A percentile compares a stretch with the other conserved stretches of the same genome.
These are phyloP conservation scores for Triticum monococcum DNA, from an alignment of 176 grass and related monocot species.

Conservation along the genomic window DNA sequence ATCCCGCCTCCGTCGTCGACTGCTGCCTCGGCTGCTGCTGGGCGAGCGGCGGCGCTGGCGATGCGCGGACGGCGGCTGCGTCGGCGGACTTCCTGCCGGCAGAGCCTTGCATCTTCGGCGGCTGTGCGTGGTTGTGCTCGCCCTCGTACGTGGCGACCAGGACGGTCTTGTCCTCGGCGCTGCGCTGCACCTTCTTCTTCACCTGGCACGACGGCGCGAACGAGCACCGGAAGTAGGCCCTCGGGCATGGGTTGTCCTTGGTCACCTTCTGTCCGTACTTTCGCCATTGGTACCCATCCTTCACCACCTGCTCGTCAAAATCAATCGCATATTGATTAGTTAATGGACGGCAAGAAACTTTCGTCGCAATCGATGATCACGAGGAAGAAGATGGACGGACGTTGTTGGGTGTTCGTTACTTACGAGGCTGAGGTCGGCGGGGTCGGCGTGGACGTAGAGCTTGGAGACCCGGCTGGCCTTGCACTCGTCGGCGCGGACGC, in stretches of 20 bases:
- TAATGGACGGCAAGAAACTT: not conserved
- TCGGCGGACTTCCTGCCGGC: not conserved
- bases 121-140: slow-evolving; percentile 74
- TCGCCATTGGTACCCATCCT: slow-evolving; percentile 89
- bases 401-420: slow-evolving; percentile 16
- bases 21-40: not conserved
- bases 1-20: not conserved
- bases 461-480: slow-evolving; percentile 53
- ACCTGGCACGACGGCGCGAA: slow-evolving; percentile 77
- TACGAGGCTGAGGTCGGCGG: slow-evolving; percentile 66
- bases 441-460: slow-evolving; percentile 51
- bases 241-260: slow-evolving; percentile 85
- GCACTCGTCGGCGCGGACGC: slow-evolving; percentile 32
- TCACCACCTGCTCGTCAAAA: slow-evolving; percentile 53
- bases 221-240: slow-evolving; percentile 87
- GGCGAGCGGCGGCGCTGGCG: not conserved
- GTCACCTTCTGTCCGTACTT: slow-evolving; percentile 99
- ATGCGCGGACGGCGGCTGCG: not conserved
- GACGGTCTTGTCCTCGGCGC: slow-evolving; percentile 59
- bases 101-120: slow-evolving; percentile 25
- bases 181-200: slow-evolving; percentile 99
- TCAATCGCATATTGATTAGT: not conserved
- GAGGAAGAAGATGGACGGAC: not conserved
- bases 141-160: slow-evolving; percentile 89
- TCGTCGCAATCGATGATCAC: not conserved